These are phyloP conservation scores for Phyllosticta capitalensis DNA, from an alignment of 2,329 filamentous ascomycete species.

Conservation along the genomic window DNA sequence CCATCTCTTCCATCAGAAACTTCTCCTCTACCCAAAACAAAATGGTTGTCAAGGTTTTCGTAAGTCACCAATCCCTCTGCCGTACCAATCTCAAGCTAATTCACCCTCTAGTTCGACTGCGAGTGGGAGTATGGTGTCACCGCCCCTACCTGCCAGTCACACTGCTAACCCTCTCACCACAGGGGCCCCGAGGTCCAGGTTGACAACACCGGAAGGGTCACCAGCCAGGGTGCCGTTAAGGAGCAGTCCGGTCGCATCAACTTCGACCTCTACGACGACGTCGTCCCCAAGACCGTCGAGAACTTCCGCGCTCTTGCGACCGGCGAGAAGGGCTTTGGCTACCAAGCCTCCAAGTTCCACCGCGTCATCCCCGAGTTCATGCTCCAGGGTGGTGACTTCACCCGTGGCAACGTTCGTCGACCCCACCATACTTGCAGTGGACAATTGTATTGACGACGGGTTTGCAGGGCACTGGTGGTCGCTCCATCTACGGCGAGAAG, in stretches of 20 bases:
- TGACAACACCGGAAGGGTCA: slow-evolving; percentile 45
- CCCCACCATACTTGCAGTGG: background rate
- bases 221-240: slow-evolving; percentile 38
- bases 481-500: slow-evolving; percentile 93
- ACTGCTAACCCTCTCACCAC: slow-evolving; percentile 36
- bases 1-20: slow-evolving; percentile 30
- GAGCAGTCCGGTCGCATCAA: slow-evolving; percentile 73
- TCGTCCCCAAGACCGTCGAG: slow-evolving; percentile 76
- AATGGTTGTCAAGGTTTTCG: slow-evolving; percentile 66
- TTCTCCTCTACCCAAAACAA: slow-evolving; percentile 58
- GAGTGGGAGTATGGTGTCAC: slow-evolving; percentile 20
- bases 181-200: slow-evolving; percentile 60
- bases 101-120: slow-evolving; percentile 12
- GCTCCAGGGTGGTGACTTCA: slow-evolving; percentile 95
- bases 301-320: slow-evolving; percentile 85
- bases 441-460: slow-evolving; percentile 6
- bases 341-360: slow-evolving; percentile 78
- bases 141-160: background rate
- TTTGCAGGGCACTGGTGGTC: slow-evolving; percentile 72
- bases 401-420: slow-evolving; percentile 70
- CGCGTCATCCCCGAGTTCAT: slow-evolving; percentile 89
- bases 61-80: slow-evolving; percentile 27
- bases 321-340: slow-evolving; percentile 71
- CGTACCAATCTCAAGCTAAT: slow-evolving; percentile 23
- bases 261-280: slow-evolving; percentile 79